phyloP scores from a whole-genome alignment of 2,329 filamentous ascomycete species.

The Colletotrichum ledebouriae region DNA sequence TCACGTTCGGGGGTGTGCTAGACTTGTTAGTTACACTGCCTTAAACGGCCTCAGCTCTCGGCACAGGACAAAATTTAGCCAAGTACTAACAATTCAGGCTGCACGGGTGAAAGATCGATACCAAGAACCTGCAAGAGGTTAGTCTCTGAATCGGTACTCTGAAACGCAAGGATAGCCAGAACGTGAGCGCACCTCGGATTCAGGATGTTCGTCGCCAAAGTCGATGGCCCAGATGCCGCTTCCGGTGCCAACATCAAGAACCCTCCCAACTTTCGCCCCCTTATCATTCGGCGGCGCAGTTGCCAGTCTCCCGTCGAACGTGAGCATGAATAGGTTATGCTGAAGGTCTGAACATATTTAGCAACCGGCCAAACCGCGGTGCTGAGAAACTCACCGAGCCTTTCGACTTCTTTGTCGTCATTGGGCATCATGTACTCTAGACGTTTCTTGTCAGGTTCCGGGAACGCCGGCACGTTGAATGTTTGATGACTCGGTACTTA shows the following conservation, averaged over 20 bases:
- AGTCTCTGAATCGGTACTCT: neutral
- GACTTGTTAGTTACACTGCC: too few relatives aligned
- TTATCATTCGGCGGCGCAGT: slow-evolving; percentile 36
- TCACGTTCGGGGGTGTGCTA: slow-evolving; percentile 56
- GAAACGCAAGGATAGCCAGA: neutral
- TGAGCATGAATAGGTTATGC: slow-evolving; percentile 43
- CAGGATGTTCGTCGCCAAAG: slow-evolving; percentile 55
- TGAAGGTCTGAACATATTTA: neutral
- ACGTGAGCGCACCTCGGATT: slow-evolving; percentile 45
- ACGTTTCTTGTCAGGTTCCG: neutral
- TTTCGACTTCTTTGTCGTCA: neutral
- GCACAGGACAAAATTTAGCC: too few relatives aligned
- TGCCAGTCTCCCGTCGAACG: slow-evolving; percentile 51
- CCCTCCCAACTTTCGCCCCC: slow-evolving; percentile 34
- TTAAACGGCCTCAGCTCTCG: too few relatives aligned
- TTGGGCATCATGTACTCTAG: neutral
- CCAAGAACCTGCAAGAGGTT: neutral
- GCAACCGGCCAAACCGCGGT: neutral
- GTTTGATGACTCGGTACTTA: neutral
- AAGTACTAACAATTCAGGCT: neutral
- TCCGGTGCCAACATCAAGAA: slow-evolving; percentile 35
- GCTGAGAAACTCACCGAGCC: neutral
- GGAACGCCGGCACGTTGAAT: accelerated
- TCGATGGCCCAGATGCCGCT: slow-evolving; percentile 54
- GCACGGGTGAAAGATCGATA: neutral